Evolutionary conservation across 2,329 filamentous ascomycete genomes (phyloP).

Genomic region (Botrytis deweyae): DNA sequence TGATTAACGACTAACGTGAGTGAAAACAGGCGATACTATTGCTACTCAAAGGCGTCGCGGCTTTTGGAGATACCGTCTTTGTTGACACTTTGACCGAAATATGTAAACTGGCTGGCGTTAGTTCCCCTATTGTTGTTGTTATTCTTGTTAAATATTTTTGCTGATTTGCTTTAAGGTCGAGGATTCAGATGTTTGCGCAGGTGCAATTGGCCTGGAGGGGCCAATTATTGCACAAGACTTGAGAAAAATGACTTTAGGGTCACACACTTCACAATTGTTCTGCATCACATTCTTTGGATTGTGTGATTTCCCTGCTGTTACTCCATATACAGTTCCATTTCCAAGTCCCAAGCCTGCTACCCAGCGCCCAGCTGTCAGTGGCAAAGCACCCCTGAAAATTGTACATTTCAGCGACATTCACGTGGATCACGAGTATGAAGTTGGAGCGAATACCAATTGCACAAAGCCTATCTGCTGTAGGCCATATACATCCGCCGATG

Average conservation of each 20-base stretch:
- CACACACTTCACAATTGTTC: conserved; percentile 51
- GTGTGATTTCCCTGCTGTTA: conserved; percentile 39
- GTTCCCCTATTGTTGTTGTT: conserved; percentile 21
- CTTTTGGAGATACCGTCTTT: conserved; percentile 46
- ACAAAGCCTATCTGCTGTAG: conserved; percentile 47
- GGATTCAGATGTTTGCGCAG: conserved; percentile 43
- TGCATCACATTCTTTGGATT: conserved; percentile 53
- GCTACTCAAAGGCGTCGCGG: conserved; percentile 47
- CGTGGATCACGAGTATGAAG: conserved; percentile 44
- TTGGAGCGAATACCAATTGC: conserved; percentile 44
- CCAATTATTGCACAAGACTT: conserved; percentile 53
- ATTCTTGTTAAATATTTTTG: background rate
- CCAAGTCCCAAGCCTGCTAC: conserved; percentile 39
- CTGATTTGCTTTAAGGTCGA: conserved; percentile 4
- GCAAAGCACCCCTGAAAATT: conserved; percentile 42
- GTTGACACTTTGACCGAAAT: conserved; percentile 42
- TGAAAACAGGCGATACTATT: conserved; percentile 38
- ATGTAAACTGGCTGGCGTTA: conserved; percentile 34
- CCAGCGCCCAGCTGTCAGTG: conserved; percentile 40
- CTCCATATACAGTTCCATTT: conserved; percentile 40
- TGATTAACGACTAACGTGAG: background rate
- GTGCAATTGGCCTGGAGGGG: conserved; percentile 51
- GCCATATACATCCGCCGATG: conserved; percentile 40
- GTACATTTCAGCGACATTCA: conserved; percentile 47
- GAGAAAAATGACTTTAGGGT: conserved; percentile 49